Base-by-base conservation (phyloP, 2,329 filamentous ascomycete genomes). In the Aspergillus niger region DNA sequence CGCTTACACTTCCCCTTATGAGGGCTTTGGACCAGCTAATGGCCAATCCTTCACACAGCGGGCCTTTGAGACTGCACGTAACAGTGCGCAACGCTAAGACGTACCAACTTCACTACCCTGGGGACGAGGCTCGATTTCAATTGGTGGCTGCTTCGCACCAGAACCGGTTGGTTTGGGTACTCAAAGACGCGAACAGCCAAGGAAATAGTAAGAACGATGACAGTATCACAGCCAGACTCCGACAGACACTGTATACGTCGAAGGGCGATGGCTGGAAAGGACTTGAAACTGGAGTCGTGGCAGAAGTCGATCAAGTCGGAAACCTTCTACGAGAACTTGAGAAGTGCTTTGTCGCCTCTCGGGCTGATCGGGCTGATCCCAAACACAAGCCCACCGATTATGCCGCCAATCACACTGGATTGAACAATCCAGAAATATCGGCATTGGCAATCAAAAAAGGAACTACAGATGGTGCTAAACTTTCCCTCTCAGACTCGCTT, bases 221-320 rank as follows among this genome's bases (percentile, higher is more conserved):
- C n/a, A 63, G 67, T 38, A 50, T 72, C 15, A 64, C 65, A 55
- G 59, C 52, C 22, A 67, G 60, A 11, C 59, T 78, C 24, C 69
- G 64, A 32, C 70, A 75, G 49, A 71, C 67, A 22, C 60, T 79
- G 43, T 78, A 76, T 61, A 68, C 69, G 36, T 70, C 72, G 3
- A 73, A 69, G 41, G 76, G 76, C 38, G 65, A 76, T 53, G 76
- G 76, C 5, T 79, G 77, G 77, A 72, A 69, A 49, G 77, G 77
- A 11, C 66, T 78, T 13, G 76, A 73, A 10, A 74, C 72, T 60
- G 77, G 77, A 15, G 75, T 70, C 32, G 68, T 77, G 32, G 72
- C 75, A 11, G 67, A 71, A 24, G 65, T 69, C 36, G 69, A 71
- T 30, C 72, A 71, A 55, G 66, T 77, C 17, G 70, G 68, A 26